Base-by-base conservation (phyloP, 495 filamentous ascomycete species). In the Hypomontagnella monticulosa region DNA sequence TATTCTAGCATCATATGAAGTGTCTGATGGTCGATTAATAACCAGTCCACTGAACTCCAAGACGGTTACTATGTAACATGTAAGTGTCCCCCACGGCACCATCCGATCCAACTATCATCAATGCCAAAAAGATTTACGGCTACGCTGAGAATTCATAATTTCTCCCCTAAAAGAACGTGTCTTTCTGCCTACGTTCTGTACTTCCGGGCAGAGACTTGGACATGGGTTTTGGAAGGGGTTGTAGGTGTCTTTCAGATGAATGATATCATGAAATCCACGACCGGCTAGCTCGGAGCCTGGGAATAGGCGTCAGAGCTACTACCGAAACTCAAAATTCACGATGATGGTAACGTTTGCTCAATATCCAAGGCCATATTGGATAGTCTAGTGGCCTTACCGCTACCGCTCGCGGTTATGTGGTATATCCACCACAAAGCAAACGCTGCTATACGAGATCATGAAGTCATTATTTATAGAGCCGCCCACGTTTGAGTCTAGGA, bases 391-490 rank as follows among this genome's bases (percentile, higher is more conserved):
- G 15, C 4, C 20, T 1, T 6, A 37, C 11, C 9, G 9, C 10
- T 7, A 2, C 4, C 4, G 11, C 9, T 9, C 42, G 36, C 32
- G 41, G 20, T 8, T 11, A 19, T 12, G 11, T 54, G 37, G 14
- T 10, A 43, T 19, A 33, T 11, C 15, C 7, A n/a, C 23, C 4
- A 33, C 32, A 4, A 19, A 15, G 38, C 11, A 4, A 3, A 23
- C 37, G 43, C 19, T 34, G 5, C 18, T 49, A 19, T 57, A 63
- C 14, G 48, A 47, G 44, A 52, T 52, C 16, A 32, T 68, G 65
- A 63, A 63, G 65, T 68, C 65, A 63, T 50, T 14, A 56, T 33
- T 38, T 15, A 44, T 20, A 10, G 46, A 36, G 9, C 46, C 27
- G 7, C 5, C 2, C 4, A 33, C 11, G 11, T 46, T 18, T 43